Evolutionary conservation across 352 stramenopile genomes (phyloP), one percentile per base, ranked within the genome.

Genomic region (Pythium myriotylum): DNA sequence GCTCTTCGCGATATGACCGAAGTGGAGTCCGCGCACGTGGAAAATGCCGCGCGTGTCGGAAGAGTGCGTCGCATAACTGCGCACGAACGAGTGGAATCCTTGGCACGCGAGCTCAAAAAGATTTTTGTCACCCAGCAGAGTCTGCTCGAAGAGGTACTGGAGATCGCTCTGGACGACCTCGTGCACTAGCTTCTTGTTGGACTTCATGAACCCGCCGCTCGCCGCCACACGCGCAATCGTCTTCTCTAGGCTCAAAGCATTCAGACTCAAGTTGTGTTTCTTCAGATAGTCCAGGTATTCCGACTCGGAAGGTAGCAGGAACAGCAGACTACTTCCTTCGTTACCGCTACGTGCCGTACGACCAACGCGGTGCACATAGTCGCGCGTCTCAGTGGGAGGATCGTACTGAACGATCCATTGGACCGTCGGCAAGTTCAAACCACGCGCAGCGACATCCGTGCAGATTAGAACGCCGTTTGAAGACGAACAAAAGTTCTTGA

Each of bases 321-420:
- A 99, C 16, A 99, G 68, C 22, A 99, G 65, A 73, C 96, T 97
- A 69, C 96, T 96, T 26, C 97, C 97, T 41, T 93, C 65, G 64
- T 99, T 99, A 37, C 98, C 97, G 54, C 96, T 98, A 71, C 98
- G 95, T 9, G 97, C 97, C 39, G 98, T 99, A 70, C 98, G 95
- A 37, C 98, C 98, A 65, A 99, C 99, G 63, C 98, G 88, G 81
- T 99, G 98, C 12, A 99, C 97, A 75, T 99, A 99, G 74, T 98
- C 94, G 50, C 99, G 96, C 37, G 98, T 98, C 80, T 99, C 98
- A 32, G 91, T 98, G 14, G 98, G 96, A 33, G 98, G 90, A 73
- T 99, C 97, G 77, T 98, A 99, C 68, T 99, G 98, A 40, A 99
- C 93, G 77, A 96, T 93, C 83, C 92, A 94, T 45, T 95, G 96